Conservation (phyloP, 176 grass and related monocot genomes). For the Echinochloa phyllopogon region DNA sequence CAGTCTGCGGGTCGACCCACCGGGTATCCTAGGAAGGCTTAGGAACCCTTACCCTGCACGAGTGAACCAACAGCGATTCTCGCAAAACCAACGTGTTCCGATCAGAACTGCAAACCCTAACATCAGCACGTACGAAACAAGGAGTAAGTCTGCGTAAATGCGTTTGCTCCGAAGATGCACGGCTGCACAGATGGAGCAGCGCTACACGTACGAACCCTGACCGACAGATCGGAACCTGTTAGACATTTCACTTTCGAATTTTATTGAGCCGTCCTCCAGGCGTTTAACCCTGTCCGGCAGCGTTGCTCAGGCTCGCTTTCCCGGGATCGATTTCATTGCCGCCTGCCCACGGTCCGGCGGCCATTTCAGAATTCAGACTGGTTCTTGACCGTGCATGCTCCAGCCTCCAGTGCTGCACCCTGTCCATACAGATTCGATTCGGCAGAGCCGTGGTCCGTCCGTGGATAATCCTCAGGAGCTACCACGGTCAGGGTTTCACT, state of each 20-base stretch:
- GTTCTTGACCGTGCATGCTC: background rate
- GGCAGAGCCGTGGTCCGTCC: background rate
- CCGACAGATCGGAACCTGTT: background rate
- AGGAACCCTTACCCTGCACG: background rate
- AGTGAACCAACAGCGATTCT: background rate
- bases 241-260: conserved; percentile 7
- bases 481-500: background rate
- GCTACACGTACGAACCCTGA: background rate
- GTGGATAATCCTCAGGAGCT: background rate
- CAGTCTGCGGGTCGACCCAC: too few species aligned
- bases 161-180: background rate
- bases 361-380: background rate
- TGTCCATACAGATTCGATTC: background rate
- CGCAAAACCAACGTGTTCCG: background rate
- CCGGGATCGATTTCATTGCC: too few species aligned
- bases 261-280: too few species aligned
- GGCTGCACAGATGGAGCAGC: background rate
- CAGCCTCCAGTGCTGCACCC: background rate
- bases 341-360: too few species aligned
- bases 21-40: background rate
- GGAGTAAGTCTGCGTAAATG: background rate
- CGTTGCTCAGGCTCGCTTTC: background rate
- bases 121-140: background rate
- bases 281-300: background rate
- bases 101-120: background rate